phyloP scores from a whole-genome alignment of 2,329 filamentous ascomycete species.

The Ceratocystis smalleyi region DNA sequence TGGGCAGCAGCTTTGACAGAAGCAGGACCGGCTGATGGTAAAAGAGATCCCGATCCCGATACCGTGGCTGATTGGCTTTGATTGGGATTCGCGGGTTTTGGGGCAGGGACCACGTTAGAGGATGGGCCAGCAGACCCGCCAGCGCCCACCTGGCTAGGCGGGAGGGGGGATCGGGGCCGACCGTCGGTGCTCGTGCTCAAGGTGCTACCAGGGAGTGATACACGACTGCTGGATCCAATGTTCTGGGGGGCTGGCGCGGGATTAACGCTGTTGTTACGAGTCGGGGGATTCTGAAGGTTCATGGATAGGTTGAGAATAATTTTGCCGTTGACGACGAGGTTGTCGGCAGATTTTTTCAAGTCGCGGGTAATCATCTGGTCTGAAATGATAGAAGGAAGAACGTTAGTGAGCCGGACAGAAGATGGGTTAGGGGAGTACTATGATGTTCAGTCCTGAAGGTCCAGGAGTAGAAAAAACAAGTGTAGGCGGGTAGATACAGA shows the following conservation, averaged over 20 bases:
- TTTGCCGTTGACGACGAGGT: slow-evolving; percentile 93
- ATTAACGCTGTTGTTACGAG: slow-evolving; percentile 25
- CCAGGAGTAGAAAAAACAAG: too few species aligned
- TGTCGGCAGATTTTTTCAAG: slow-evolving; percentile 94
- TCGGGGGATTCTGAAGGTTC: slow-evolving; percentile 59
- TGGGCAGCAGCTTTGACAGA: slow-evolving; percentile 20
- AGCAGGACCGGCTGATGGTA: slow-evolving; percentile 15
- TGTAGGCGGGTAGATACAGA: too few species aligned
- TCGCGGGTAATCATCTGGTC: slow-evolving; percentile 97
- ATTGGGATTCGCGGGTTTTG: slow-evolving; percentile 34
- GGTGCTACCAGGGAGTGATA: slow-evolving; percentile 31
- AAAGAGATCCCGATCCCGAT: slow-evolving; percentile 11
- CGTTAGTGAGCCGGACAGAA: slow-evolving; percentile 2
- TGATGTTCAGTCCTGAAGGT: too few species aligned
- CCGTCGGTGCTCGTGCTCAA: slow-evolving; percentile 16
- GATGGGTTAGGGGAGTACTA: too few species aligned
- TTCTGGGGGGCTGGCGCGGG: slow-evolving; percentile 17
- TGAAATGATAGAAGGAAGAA: slow-evolving; percentile 25
- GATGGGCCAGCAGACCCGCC: slow-evolving; percentile 26
- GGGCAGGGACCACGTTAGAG: slow-evolving; percentile 26
- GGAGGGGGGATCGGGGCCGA: slow-evolving; percentile 32
- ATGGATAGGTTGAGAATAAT: slow-evolving; percentile 93
- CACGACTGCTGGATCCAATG: slow-evolving; percentile 25
- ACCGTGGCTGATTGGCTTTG: slow-evolving; percentile 26
- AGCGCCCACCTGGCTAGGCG: slow-evolving; percentile 22